phyloP scores from a whole-genome alignment of 2,329 filamentous ascomycete species.

The Colletotrichum salicis region DNA sequence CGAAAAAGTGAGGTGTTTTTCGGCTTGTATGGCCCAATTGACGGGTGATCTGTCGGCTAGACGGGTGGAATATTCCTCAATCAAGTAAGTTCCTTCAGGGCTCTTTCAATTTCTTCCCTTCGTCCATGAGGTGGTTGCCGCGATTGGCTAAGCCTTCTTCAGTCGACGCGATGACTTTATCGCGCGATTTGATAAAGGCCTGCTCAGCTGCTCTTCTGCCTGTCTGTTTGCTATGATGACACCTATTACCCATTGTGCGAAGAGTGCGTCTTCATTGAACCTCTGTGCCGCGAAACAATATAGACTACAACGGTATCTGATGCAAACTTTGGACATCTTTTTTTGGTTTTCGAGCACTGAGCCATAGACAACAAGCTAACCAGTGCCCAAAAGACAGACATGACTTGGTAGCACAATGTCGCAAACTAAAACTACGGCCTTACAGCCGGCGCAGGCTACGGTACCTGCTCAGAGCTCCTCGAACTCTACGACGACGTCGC shows the following conservation, averaged over 20 bases:
- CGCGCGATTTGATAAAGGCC: neutral
- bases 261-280: slow-evolving; percentile 68
- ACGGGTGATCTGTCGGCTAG: slow-evolving; percentile 34
- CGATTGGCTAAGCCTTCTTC: neutral
- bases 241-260: slow-evolving; percentile 61
- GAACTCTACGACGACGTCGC: slow-evolving; percentile 38
- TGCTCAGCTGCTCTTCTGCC: slow-evolving; percentile 38
- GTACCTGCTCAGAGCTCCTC: slow-evolving; percentile 36
- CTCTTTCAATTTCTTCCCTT: slow-evolving; percentile 19
- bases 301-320: slow-evolving; percentile 99
- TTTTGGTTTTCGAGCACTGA: neutral
- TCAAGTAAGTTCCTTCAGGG: slow-evolving; percentile 37
- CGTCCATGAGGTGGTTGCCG: slow-evolving; percentile 6
- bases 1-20: slow-evolving; percentile 29
- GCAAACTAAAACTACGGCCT: slow-evolving; percentile 45
- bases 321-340: slow-evolving; percentile 46
- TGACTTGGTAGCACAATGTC: slow-evolving; percentile 58
- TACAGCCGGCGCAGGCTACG: slow-evolving; percentile 21
- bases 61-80: slow-evolving; percentile 37
- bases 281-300: slow-evolving; percentile 72
- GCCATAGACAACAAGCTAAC: slow-evolving; percentile 31
- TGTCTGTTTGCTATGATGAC: slow-evolving; percentile 66
- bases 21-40: slow-evolving; percentile 38
- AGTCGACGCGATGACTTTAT: neutral
- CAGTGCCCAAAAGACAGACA: slow-evolving; percentile 53